These are phyloP conservation scores for Ganoderma lucidum DNA, from an alignment of 1,284 basidiomycete genomes.

Conservation along the genomic window DNA sequence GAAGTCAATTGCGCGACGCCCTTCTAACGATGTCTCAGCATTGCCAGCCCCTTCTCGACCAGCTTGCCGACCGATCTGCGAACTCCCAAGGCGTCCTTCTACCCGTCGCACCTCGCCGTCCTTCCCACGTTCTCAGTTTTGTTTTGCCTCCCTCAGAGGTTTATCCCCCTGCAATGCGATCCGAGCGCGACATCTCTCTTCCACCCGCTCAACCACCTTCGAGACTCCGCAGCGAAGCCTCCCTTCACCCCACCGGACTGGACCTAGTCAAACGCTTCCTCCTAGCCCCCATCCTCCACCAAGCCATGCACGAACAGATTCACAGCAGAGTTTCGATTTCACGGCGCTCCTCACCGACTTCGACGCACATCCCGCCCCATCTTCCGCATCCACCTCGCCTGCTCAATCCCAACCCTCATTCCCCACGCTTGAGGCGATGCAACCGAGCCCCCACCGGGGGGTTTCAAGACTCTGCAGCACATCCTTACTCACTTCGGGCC, in stretches of 20 bases:
- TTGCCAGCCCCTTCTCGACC: not conserved
- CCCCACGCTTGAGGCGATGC: not conserved
- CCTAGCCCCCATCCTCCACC: not conserved
- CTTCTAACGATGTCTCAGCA: not conserved
- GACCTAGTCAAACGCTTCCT: not conserved
- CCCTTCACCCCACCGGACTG: not conserved
- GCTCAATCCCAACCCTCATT: not conserved
- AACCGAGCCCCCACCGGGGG: not conserved
- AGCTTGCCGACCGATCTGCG: not conserved
- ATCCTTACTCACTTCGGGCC: not conserved
- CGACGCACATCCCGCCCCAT: slow-evolving; percentile 7
- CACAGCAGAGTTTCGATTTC: slow-evolving; percentile 9
- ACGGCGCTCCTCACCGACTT: slow-evolving; percentile 7
- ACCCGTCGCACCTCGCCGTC: not conserved
- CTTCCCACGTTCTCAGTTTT: too few species aligned
- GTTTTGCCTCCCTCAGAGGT: too few species aligned
- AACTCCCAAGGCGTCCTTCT: not conserved
- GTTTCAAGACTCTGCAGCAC: not conserved
- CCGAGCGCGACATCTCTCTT: too few species aligned
- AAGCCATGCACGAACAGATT: not conserved
- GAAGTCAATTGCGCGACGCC: not conserved
- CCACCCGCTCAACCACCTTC: not conserved
- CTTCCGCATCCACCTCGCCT: not conserved
- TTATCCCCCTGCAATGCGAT: not conserved
- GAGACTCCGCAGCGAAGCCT: not conserved